These are phyloP conservation scores for Eimeria sp. DNA, from an alignment of 169 alveolate genomes.

Conservation along the genomic window DNA sequence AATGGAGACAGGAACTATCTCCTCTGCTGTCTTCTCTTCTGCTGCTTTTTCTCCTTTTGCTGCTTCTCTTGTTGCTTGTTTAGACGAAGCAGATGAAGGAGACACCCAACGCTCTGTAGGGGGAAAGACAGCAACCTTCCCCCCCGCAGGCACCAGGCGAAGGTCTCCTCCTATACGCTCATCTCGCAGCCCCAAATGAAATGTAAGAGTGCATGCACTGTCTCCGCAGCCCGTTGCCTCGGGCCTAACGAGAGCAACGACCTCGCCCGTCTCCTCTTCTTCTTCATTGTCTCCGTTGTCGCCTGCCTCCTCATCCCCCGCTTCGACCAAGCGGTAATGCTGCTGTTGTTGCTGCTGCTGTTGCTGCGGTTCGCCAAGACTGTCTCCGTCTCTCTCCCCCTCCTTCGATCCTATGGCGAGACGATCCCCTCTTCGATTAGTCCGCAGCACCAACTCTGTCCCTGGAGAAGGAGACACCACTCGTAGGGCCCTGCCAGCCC, in stretches of 20 bases:
- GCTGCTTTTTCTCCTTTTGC: background rate
- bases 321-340: no score
- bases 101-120: background rate
- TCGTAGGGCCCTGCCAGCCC: constrained; percentile 14
- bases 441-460: background rate
- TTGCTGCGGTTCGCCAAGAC: background rate
- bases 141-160: constrained; percentile 24
- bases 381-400: background rate
- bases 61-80: background rate
- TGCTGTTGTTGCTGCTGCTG: no score
- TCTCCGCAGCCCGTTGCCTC: constrained; percentile 12
- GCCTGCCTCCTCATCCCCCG: no score
- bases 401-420: background rate
- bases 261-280: background rate
- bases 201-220: constrained; percentile 33
- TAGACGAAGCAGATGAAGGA: background rate
- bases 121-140: constrained; percentile 7
- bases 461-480: constrained; percentile 13
- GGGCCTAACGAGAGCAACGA: background rate
- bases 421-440: background rate
- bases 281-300: background rate
- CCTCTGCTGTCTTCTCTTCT: background rate
- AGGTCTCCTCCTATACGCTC: constrained; percentile 14
- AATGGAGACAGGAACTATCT: background rate
- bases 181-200: constrained; percentile 40